Evolutionary conservation across 106 monocot genomes (phyloP).

Genomic region (Amphibolis antarctica): DNA sequence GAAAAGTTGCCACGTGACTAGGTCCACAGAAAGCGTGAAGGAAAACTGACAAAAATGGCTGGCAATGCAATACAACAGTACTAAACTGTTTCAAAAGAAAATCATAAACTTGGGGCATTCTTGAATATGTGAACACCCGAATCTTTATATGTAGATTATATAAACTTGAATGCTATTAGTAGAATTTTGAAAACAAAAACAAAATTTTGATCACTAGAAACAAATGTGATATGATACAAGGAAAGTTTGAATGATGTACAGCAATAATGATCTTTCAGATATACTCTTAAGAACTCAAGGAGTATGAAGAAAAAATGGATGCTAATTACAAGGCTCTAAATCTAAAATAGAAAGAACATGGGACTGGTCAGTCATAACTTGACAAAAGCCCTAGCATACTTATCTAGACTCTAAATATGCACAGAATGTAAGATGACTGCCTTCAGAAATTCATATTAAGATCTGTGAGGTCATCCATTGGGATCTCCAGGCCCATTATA

Average conservation of each 20-base stretch:
- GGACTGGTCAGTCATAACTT: constrained; percentile 2
- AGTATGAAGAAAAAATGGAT: background rate
- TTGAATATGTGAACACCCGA: no score
- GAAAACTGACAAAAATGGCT: no score
- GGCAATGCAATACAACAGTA: no score
- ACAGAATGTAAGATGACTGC: background rate
- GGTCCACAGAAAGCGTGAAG: no score
- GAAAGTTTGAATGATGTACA: background rate
- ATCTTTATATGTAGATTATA: no score
- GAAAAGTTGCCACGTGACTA: no score
- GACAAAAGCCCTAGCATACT: constrained; percentile 1
- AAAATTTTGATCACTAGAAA: background rate
- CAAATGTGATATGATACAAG: constrained; percentile 7
- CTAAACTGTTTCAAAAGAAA: no score
- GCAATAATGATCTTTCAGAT: background rate
- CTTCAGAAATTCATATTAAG: constrained; percentile 58
- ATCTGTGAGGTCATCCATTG: constrained; percentile 88
- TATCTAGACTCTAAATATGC: constrained; percentile 7
- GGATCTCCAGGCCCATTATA: constrained; percentile 72
- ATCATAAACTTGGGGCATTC: no score
- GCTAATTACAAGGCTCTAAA: background rate
- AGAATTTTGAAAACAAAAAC: background rate
- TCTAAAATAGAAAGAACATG: background rate
- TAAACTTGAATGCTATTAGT: no score
- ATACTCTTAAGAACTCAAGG: background rate